phyloP scores from a whole-genome alignment of 805 yeast genomes.

The Starmerella floris region DNA sequence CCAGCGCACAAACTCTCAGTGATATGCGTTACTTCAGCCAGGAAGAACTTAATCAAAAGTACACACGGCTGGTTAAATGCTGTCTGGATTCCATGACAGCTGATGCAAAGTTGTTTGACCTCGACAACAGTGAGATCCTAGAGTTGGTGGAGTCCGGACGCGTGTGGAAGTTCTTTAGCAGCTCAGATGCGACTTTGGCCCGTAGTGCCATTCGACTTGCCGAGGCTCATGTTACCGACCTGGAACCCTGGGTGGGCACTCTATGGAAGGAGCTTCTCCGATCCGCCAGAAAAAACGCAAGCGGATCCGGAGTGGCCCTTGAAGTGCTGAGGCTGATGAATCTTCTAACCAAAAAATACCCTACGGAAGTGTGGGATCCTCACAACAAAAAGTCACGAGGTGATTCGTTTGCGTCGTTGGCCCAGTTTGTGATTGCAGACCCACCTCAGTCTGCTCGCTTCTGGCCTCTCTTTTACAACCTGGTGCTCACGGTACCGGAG shows the following conservation, averaged over 20 bases:
- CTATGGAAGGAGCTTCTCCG: slow-evolving; percentile 18
- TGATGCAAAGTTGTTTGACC: slow-evolving; percentile 4
- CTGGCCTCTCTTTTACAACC: slow-evolving; percentile 21
- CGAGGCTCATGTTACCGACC: slow-evolving; percentile 22
- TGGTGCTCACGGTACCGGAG: slow-evolving; percentile 14
- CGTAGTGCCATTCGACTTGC: slow-evolving; percentile 33
- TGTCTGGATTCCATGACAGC: slow-evolving; percentile 27
- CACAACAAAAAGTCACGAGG: slow-evolving; percentile 2
- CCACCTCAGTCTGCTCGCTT: slow-evolving; percentile 13
- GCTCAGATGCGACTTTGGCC: slow-evolving; percentile 33
- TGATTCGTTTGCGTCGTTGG: slow-evolving; percentile 17
- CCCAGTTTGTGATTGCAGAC: slow-evolving; percentile 10
- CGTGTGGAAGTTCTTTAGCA: slow-evolving; percentile 34
- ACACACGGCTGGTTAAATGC: slow-evolving; percentile 41
- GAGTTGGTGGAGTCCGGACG: slow-evolving; percentile 33
- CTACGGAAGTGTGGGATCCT: slow-evolving; percentile 21
- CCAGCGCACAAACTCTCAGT: slow-evolving; percentile 49
- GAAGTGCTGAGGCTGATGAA: slow-evolving; percentile 29
- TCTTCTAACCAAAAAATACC: slow-evolving; percentile 33
- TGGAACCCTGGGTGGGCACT: background rate
- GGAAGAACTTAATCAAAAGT: slow-evolving; percentile 55
- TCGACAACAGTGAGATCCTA: slow-evolving; percentile 15
- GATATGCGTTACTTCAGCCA: slow-evolving; percentile 58
- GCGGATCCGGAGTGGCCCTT: slow-evolving; percentile 17
- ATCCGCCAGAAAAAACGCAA: slow-evolving; percentile 17